Evolutionary conservation across 495 filamentous ascomycete species (phyloP).

Genomic region (Mycothermus thermophilus): DNA sequence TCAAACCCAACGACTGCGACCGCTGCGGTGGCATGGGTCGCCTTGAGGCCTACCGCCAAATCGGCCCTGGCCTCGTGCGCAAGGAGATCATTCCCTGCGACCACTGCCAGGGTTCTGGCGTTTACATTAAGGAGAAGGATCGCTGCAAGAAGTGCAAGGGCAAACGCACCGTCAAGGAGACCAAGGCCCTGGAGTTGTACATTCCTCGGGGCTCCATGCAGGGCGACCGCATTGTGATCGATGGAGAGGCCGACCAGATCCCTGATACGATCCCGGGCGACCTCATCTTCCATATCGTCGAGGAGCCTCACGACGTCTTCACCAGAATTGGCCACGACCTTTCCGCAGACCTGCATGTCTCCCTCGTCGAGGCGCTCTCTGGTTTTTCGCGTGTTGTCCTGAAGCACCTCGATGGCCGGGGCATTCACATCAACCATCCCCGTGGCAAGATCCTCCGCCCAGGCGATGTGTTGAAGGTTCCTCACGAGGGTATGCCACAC

Average conservation of each 20-base stretch:
- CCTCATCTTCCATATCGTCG: slow-evolving; percentile 74
- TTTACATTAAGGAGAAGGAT: slow-evolving; percentile 83
- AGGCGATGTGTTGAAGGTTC: slow-evolving; percentile 67
- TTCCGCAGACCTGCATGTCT: slow-evolving; percentile 61
- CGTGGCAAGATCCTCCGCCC: slow-evolving; percentile 64
- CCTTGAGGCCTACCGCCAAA: slow-evolving; percentile 54
- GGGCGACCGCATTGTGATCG: slow-evolving; percentile 77
- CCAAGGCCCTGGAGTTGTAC: slow-evolving; percentile 90
- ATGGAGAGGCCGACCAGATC: slow-evolving; percentile 89
- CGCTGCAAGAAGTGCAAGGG: slow-evolving; percentile 98
- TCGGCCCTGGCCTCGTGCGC: slow-evolving; percentile 72
- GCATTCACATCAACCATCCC: slow-evolving; percentile 66
- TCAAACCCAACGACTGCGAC: slow-evolving; percentile 72
- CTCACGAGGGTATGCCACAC: slow-evolving; percentile 84
- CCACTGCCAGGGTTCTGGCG: slow-evolving; percentile 66
- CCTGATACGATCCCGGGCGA: slow-evolving; percentile 87
- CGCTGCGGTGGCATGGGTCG: slow-evolving; percentile 66
- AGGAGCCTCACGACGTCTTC: slow-evolving; percentile 71
- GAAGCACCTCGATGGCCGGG: slow-evolving; percentile 86
- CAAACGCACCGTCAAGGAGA: slow-evolving; percentile 61
- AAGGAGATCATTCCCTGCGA: slow-evolving; percentile 59
- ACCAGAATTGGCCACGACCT: slow-evolving; percentile 71
- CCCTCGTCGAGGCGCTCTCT: slow-evolving; percentile 67
- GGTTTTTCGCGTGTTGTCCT: slow-evolving; percentile 85
- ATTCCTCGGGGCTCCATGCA: slow-evolving; percentile 80